A percentile compares a stretch with the other conserved stretches of the same genome.
Evolutionary conservation across 108 stramenopile genomes (phyloP).

Genomic region (Halocafeteria seosinensis): DNA sequence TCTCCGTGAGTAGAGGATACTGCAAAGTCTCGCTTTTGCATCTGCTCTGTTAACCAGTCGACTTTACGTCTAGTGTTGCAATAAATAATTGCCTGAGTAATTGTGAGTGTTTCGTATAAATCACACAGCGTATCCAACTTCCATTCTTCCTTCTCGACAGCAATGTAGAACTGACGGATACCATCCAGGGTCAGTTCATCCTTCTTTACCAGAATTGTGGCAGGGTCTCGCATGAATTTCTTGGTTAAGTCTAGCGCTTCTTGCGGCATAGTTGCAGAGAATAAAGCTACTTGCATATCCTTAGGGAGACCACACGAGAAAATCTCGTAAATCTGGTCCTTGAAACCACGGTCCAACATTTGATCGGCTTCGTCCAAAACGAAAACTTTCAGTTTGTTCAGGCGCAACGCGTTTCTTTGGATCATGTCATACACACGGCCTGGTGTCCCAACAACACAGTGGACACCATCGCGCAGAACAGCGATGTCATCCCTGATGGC

Average conservation of each 20-base stretch:
- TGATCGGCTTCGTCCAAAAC: constrained; percentile 99
- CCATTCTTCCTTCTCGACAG: constrained; percentile 92
- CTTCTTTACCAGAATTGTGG: constrained; percentile 99
- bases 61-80: constrained; percentile 98
- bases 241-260: constrained; percentile 96
- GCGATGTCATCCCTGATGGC: constrained; percentile 98
- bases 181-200: constrained; percentile 99
- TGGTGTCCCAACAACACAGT: constrained; percentile 94
- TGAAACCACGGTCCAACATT: constrained; percentile 99
- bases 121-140: constrained; percentile 97
- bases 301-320: constrained; percentile 99
- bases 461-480: constrained; percentile 87
- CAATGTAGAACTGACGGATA: constrained; percentile 99
- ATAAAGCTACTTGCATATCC: constrained; percentile 87
- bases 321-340: constrained; percentile 99
- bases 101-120: constrained; percentile 96
- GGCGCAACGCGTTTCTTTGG: constrained; percentile 77
- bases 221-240: constrained; percentile 95
- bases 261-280: constrained; percentile 99
- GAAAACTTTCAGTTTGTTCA: constrained; percentile 79
- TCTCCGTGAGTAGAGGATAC: constrained; percentile 99
- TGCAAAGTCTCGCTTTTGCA: constrained; percentile 87
- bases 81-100: constrained; percentile 99
- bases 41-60: constrained; percentile 94
- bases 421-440: constrained; percentile 99